phyloP scores from a whole-genome alignment of 495 filamentous ascomycete genomes.

The Xylaria telfairii region DNA sequence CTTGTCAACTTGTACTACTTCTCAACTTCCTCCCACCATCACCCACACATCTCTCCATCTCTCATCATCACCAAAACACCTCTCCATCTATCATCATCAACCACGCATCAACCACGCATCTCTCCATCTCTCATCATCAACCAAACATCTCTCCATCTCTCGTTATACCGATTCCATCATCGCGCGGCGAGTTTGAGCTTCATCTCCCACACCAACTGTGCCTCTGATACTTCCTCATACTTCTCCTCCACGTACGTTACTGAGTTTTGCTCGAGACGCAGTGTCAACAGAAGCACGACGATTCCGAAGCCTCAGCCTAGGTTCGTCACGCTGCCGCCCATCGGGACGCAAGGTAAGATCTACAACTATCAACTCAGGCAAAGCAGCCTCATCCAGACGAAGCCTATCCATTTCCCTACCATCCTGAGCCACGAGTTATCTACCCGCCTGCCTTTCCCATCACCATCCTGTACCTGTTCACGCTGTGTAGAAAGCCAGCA shows the following conservation, averaged over 20 bases:
- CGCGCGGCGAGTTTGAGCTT: not conserved
- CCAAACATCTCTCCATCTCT: not conserved
- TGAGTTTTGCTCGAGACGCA: not conserved
- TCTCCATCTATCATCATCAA: not conserved
- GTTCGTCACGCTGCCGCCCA: not conserved
- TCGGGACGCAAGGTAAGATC: not conserved
- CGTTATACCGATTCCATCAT: not conserved
- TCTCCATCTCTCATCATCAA: slow-evolving; percentile 1
- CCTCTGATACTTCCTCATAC: not conserved
- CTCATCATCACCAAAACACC: not conserved
- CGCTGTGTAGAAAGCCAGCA: not conserved
- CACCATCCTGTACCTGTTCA: not conserved
- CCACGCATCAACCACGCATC: no score
- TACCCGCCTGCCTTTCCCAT: not conserved
- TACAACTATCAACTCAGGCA: not conserved
- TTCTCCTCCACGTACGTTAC: not conserved
- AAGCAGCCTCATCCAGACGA: not conserved
- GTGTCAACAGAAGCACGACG: not conserved
- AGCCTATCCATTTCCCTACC: not conserved
- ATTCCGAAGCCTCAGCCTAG: not conserved
- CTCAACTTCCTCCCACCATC: not conserved
- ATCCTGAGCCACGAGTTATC: not conserved
- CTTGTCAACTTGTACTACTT: not conserved
- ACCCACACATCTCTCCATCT: not conserved
- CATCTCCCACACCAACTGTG: not conserved